Evolutionary conservation across 179 eudicot genomes (phyloP).

Genomic region (Silene vulgaris): DNA sequence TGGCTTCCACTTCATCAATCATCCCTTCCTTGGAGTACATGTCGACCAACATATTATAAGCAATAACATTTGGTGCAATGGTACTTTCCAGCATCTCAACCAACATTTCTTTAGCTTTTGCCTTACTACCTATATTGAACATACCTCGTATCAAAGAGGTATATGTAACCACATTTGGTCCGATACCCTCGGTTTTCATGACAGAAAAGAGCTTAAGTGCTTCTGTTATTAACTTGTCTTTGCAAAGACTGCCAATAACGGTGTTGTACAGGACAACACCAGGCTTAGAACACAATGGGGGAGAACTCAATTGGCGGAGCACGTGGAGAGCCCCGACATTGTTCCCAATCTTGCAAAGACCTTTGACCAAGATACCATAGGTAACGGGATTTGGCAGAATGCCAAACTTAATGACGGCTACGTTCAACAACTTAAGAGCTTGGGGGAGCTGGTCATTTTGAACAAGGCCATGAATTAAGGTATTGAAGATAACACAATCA

Average conservation of each 20-base stretch:
- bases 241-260: slow-evolving; percentile 1
- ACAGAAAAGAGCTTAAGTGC: neutral
- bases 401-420: neutral
- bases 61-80: neutral
- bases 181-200: slow-evolving; percentile 1
- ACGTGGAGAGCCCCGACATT: neutral
- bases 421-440: slow-evolving; percentile 1
- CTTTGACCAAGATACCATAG: slow-evolving; percentile 15
- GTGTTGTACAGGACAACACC: neutral
- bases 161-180: neutral
- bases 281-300: neutral
- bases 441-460: neutral
- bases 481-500: neutral
- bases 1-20: neutral
- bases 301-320: neutral
- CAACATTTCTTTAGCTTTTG: neutral
- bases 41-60: neutral
- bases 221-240: neutral
- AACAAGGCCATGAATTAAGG: slow-evolving; percentile 17
- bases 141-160: neutral
- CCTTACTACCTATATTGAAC: neutral
- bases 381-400: neutral
- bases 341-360: slow-evolving; percentile 16
- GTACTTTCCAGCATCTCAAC: neutral
- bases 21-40: neutral